Base-by-base conservation (phyloP, 2,329 filamentous ascomycete genomes). In the Periglandula ipomoeae region DNA sequence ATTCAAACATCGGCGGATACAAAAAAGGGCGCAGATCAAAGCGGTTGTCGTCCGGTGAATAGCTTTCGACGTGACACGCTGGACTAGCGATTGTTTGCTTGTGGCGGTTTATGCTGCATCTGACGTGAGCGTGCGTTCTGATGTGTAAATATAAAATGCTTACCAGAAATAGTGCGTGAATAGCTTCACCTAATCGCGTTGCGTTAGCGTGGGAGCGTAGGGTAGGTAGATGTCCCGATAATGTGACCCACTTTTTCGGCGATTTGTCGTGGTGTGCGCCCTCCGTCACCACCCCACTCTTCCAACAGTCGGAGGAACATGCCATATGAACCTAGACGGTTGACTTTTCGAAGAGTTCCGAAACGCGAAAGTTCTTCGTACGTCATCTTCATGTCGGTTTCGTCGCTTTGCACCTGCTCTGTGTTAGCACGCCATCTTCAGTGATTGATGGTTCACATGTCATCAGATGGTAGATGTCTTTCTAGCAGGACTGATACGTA, bases 361-460 rank as follows among this genome's bases (percentile, higher is more conserved):
- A 71, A 71, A 8, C 61, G 57, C 11, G 65, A 63, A 2, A 71
- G 60, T 50, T 71, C 67, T 24, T 59, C 58, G 46, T 72, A 71
- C 0, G 67, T 71, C 55, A 72, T 61, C 6, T 68, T 68, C 69
- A 72, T 72, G 30, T 68, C 65, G n/a, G 53, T 59, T 53, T 71
- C 69, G 37, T 71, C 69, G 10, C 56, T 60, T 34, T 71, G 69
- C 1, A 26, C 20, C 42, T 50, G 20, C 19, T 35, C 27, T 35
- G n/a, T 13, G 10, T 22, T 23, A 20, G 22, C n/a, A n/a, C n/a
- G n/a, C n/a, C n/a, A n/a, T n/a, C n/a, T n/a, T n/a, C n/a, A n/a
- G n/a, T n/a, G n/a, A n/a, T n/a, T n/a, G n/a, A n/a, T n/a, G n/a
- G n/a, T n/a, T n/a, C n/a, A n/a, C n/a, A n/a, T n/a, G n/a, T n/a